Percentiles rank a stretch among this genome's conserved stretches.
Evolutionary conservation across 371 early-diverging fungal genomes (phyloP).

Genomic region (Mucor plumbeus): DNA sequence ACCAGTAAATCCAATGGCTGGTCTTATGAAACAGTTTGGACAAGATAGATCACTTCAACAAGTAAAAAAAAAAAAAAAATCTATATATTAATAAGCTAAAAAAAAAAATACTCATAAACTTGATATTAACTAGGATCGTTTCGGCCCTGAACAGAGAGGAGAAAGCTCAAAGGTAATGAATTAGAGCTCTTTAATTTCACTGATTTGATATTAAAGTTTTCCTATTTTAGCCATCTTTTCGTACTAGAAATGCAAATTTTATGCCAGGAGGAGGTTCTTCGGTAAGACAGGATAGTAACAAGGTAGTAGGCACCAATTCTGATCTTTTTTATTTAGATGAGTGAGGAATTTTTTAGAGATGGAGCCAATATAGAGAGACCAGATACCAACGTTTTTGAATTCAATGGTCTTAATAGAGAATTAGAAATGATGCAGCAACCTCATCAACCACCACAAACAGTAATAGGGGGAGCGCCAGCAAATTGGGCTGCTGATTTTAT

Average conservation of each 20-base stretch:
- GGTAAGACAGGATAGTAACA: neutral
- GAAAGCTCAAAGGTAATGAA: constrained; percentile 61
- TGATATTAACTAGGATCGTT: constrained; percentile 61
- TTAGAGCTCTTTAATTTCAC: neutral
- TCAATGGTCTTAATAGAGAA: constrained; percentile 62
- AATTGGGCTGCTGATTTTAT: constrained; percentile 78
- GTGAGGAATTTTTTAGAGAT: constrained; percentile 52
- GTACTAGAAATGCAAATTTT: constrained; percentile 26
- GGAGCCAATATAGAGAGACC: constrained; percentile 36
- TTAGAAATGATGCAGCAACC: constrained; percentile 53
- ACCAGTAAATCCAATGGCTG: constrained; percentile 75
- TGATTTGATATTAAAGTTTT: neutral
- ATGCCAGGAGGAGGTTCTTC: neutral
- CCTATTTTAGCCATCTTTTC: constrained; percentile 34
- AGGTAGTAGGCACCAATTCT: neutral
- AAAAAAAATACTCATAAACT: neutral
- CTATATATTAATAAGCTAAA: neutral
- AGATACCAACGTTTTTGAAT: constrained; percentile 52
- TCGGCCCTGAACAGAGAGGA: constrained; percentile 53
- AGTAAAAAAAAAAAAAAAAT: constrained; percentile 51
- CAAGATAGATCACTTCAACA: constrained; percentile 82
- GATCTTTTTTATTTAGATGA: constrained; percentile 19
- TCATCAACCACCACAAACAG: constrained; percentile 24
- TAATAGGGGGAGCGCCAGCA: constrained; percentile 18
- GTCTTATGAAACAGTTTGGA: constrained; percentile 79